Conservation (phyloP, 2,329 filamentous ascomycete species). For the Whalleya microplaca region DNA sequence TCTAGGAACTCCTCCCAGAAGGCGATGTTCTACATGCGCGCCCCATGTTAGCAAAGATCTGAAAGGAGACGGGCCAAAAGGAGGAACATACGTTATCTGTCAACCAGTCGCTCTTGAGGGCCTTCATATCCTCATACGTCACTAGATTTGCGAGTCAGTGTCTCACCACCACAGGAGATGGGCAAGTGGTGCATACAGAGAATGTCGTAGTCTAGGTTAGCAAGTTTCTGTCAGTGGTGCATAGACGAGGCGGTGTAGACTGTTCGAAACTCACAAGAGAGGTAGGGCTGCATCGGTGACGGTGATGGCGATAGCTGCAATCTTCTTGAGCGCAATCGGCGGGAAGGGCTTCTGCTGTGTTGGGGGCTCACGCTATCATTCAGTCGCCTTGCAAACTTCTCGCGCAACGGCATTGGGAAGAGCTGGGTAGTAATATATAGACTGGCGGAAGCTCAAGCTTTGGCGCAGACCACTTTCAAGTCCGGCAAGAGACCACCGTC, state of each 20-base stretch:
- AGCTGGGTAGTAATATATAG: not conserved
- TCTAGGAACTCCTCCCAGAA: constrained; percentile 99
- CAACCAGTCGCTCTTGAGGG: constrained; percentile 90
- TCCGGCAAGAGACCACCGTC: not conserved
- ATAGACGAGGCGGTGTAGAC: constrained; percentile 1
- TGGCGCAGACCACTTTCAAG: not conserved
- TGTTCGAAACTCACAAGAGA: constrained; percentile 46
- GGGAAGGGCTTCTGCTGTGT: constrained; percentile 20
- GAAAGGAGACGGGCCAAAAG: not conserved
- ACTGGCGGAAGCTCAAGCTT: not conserved
- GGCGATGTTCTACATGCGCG: constrained; percentile 73
- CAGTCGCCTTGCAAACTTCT: constrained; percentile 36
- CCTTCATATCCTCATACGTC: constrained; percentile 86
- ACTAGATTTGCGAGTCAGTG: constrained; percentile 55
- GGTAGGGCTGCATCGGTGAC: constrained; percentile 46
- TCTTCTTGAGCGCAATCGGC: constrained; percentile 31
- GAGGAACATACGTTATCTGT: constrained; percentile 81
- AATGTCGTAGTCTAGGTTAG: constrained; percentile 43
- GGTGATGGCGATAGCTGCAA: constrained; percentile 37
- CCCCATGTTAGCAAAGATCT: constrained; percentile 30
- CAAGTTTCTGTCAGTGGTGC: constrained; percentile 23
- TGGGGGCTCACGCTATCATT: constrained; percentile 39
- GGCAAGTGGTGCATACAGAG: constrained; percentile 36
- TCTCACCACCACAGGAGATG: not conserved
- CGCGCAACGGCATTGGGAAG: constrained; percentile 38